A percentile compares a stretch with the other conserved stretches of the same genome.
Evolutionary conservation across 2,329 filamentous ascomycete species (phyloP).

Genomic region (Fusarium oxysporum): DNA sequence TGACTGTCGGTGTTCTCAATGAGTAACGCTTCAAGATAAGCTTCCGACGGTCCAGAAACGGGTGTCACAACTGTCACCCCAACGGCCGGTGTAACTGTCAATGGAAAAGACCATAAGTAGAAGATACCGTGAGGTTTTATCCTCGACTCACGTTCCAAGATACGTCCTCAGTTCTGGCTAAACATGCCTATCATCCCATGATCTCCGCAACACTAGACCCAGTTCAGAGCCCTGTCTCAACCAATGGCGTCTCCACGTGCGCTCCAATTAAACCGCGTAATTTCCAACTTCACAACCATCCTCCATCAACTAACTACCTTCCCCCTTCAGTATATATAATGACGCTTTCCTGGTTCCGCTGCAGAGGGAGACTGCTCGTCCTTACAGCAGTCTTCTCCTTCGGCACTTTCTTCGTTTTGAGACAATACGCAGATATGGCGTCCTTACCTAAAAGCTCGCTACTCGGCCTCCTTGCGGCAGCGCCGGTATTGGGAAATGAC

Average conservation of each 20-base stretch:
- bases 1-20: background rate
- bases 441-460: conserved; percentile 21
- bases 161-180: background rate
- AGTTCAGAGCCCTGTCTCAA: background rate
- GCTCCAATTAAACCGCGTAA: conserved; percentile 28
- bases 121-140: background rate
- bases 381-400: conserved; percentile 11
- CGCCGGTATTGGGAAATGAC: conserved; percentile 16
- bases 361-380: conserved; percentile 3
- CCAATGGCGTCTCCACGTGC: conserved; percentile 36
- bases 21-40: background rate
- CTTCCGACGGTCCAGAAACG: rapidly evolving
- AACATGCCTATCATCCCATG: background rate
- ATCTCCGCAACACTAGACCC: background rate
- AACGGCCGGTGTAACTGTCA: background rate
- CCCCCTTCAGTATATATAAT: conserved; percentile 5
- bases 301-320: background rate
- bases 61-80: no score
- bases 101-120: background rate
- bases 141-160: background rate
- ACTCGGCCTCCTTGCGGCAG: conserved; percentile 26
- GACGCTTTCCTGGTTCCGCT: conserved; percentile 23
- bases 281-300: conserved; percentile 8
- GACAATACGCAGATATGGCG: conserved; percentile 28
- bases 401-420: conserved; percentile 8